Evolutionary conservation across 371 early-diverging fungal genomes (phyloP), one percentile per base, ranked within the genome.

Genomic region (Parasitella parasitica): DNA sequence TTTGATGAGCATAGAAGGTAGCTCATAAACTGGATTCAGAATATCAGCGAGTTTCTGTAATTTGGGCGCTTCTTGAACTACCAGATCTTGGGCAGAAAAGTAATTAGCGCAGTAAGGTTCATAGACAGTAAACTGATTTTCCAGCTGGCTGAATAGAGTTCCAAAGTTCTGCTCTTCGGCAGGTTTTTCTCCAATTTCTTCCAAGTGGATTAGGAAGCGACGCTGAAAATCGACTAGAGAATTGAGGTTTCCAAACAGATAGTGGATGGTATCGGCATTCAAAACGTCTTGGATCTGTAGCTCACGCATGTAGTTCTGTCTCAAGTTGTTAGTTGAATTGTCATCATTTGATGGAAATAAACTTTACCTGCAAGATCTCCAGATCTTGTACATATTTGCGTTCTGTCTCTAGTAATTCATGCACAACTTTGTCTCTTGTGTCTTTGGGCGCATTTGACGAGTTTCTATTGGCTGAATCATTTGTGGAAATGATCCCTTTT

Each of bases 41-140:
- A 94, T 71, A 59, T 87, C 81, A 28, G 81, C 76, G 51, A 91
- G 71, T 61, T 77, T 78, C 64, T 80, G 81, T 15, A 86, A 73
- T 54, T 80, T 80, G 46, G 76, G 75, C 24, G 74, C 68, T 52
- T 84, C 85, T 61, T 80, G 78, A 30, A 81, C 73, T 13, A 83
- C 79, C 11, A 86, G 50, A 51, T 79, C 87, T 46, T 88, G 84
- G 0, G 97, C 97, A 53, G 81, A 84, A 30, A 88, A 80, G 68
- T 93, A 93, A 79, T 97, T 97, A 50, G 94, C 91, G 67, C 96
- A 96, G 73, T 94, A 96, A 34, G 95, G 93, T 67, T 94, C 92
- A 75, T 98, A 98, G 2, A 95, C 94, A 15, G 86, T 69, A 70
- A 98, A 97, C n/a, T 86, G 86, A 46, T 92, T 91, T 71, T 96